A percentile compares a stretch with the other conserved stretches of the same genome.
Conservation (phyloP, 371 early-diverging fungal species). For the Actinomortierella ambigua region DNA sequence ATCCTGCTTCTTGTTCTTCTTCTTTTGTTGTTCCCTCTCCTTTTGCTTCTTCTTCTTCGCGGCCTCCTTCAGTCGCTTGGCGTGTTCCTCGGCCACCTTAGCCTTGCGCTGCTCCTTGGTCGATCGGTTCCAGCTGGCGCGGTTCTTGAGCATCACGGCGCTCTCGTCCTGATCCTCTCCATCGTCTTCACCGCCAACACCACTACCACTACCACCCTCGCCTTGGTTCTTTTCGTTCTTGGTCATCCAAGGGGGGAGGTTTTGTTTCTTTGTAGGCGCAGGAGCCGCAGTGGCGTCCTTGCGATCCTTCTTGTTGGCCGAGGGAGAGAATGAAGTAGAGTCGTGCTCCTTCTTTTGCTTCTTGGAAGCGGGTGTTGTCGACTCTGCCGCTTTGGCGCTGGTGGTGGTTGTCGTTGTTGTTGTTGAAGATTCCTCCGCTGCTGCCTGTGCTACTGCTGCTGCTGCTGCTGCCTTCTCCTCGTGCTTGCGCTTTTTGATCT, state of each 20-base stretch:
- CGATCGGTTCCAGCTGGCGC: conserved; percentile 40
- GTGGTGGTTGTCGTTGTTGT: not conserved
- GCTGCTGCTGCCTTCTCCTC: conserved; percentile 6
- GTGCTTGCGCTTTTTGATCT: conserved; percentile 43
- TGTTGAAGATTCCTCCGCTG: not conserved
- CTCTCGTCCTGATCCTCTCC: conserved; percentile 6
- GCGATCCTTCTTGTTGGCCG: no score
- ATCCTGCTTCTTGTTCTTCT: conserved; percentile 7
- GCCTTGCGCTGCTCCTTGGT: conserved; percentile 37
- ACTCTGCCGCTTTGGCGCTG: not conserved
- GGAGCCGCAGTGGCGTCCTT: no score
- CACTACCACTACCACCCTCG: conserved; percentile 49
- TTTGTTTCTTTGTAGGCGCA: no score
- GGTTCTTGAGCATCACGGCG: conserved; percentile 31
- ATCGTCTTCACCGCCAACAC: conserved; percentile 59
- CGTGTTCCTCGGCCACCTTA: conserved; percentile 24
- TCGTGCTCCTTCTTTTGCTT: no score
- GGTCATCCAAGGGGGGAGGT: no score
- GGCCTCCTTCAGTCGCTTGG: conserved; percentile 14
- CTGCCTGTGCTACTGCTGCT: not conserved
- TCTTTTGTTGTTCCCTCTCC: not conserved
- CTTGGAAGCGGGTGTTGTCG: not conserved
- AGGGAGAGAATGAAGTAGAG: no score
- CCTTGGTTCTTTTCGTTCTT: no score
- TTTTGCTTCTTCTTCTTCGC: conserved; percentile 24